A percentile compares a stretch with the other conserved stretches of the same genome.
These are phyloP conservation scores for Prinsepia uniflora DNA, from an alignment of 306 rosid genomes.

Conservation along the genomic window DNA sequence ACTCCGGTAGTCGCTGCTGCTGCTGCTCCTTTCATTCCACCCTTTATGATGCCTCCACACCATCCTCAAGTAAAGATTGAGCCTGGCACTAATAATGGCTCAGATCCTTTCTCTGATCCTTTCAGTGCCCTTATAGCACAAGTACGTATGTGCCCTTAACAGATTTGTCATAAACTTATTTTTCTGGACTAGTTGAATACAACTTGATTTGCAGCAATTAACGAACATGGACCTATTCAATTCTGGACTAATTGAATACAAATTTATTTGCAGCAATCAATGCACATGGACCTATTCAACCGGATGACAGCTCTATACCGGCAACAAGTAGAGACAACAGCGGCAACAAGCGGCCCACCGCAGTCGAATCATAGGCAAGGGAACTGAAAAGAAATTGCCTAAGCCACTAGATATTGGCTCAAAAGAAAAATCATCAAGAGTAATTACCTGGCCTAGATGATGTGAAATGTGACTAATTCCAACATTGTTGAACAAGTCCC, in stretches of 20 bases:
- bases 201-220: slow-evolving; percentile 30
- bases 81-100: slow-evolving; percentile 15
- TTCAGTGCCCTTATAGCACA: slow-evolving; percentile 34
- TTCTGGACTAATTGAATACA: neutral
- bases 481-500: neutral
- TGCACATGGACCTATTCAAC: slow-evolving; percentile 46
- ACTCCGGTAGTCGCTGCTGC: slow-evolving; percentile 14
- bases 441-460: neutral
- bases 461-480: neutral
- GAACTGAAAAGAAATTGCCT: slow-evolving; percentile 9
- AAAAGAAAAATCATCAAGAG: neutral
- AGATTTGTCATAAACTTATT: neutral
- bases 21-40: slow-evolving; percentile 19
- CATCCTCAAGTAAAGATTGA: slow-evolving; percentile 28
- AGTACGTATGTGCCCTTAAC: slow-evolving; percentile 28
- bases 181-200: neutral
- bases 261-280: slow-evolving; percentile 31
- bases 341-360: slow-evolving; percentile 21
- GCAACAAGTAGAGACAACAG: slow-evolving; percentile 35
- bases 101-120: slow-evolving; percentile 34
- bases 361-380: slow-evolving; percentile 24
- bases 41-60: slow-evolving; percentile 31
- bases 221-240: slow-evolving; percentile 46
- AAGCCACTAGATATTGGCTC: neutral
- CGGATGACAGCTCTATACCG: slow-evolving; percentile 46